A percentile compares a stretch with the other conserved stretches of the same genome.
phyloP scores from a whole-genome alignment of 2,329 filamentous ascomycete species.

The Penicillium frequentans region DNA sequence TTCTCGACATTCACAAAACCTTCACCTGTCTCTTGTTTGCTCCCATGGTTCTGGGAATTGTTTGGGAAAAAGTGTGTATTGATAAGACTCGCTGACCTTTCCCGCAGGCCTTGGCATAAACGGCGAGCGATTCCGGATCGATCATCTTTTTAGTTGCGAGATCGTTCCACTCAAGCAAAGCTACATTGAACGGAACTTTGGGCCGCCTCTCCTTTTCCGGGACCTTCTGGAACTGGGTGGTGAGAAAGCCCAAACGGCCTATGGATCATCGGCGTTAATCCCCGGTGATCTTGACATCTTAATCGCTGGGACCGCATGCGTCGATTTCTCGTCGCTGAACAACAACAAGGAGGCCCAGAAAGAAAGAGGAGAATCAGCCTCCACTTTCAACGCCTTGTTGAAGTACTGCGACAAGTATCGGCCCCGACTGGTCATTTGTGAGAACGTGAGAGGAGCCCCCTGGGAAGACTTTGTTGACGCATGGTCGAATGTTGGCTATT shows the following conservation, averaged over 20 bases:
- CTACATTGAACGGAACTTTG: slow-evolving; percentile 63
- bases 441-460: slow-evolving; percentile 66
- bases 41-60: neutral
- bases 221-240: slow-evolving; percentile 59
- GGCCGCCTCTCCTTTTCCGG: slow-evolving; percentile 54
- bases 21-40: neutral
- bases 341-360: slow-evolving; percentile 52
- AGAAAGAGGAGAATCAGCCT: slow-evolving; percentile 62
- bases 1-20: neutral
- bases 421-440: slow-evolving; percentile 67
- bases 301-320: slow-evolving; percentile 72
- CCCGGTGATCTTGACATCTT: slow-evolving; percentile 63
- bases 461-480: slow-evolving; percentile 55
- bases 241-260: slow-evolving; percentile 60
- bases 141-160: slow-evolving; percentile 64
- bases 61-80: neutral
- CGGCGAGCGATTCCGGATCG: slow-evolving; percentile 42
- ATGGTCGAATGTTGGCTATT: slow-evolving; percentile 58
- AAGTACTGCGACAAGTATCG: slow-evolving; percentile 55
- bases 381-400: slow-evolving; percentile 65
- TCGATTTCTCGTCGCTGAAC: slow-evolving; percentile 71
- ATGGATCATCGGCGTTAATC: slow-evolving; percentile 59
- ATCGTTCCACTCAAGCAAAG: slow-evolving; percentile 65
- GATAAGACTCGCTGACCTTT: neutral
- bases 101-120: slow-evolving; percentile 16